Conservation (phyloP, 768 basidiomycete genomes). For the Lentinula edodes region DNA sequence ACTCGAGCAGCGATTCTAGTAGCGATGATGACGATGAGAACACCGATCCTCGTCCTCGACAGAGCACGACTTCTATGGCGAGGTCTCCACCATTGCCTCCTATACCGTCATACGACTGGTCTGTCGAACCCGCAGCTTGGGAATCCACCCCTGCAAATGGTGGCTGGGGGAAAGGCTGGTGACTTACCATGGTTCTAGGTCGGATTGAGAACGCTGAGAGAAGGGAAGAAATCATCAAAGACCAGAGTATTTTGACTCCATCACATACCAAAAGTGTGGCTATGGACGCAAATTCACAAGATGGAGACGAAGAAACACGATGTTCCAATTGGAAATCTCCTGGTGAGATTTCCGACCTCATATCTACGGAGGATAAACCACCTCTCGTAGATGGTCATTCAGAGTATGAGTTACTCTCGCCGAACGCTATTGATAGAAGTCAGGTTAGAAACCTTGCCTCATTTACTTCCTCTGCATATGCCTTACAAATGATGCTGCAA, state of each 20-base stretch:
- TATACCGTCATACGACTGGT: background rate
- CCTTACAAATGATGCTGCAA: background rate
- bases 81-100: background rate
- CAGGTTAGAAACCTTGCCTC: background rate
- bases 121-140: background rate
- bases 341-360: background rate
- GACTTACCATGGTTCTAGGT: background rate
- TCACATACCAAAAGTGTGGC: background rate
- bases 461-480: background rate
- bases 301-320: background rate
- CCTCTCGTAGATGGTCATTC: background rate
- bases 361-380: background rate
- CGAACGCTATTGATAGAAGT: background rate
- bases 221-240: background rate
- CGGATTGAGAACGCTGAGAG: too few relatives aligned
- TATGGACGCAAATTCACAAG: background rate
- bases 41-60: background rate
- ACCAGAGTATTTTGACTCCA: background rate
- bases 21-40: conserved; percentile 8
- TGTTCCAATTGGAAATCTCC: background rate
- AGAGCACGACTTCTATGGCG: background rate
- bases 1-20: background rate
- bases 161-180: background rate
- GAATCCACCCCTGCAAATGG: background rate
- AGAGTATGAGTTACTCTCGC: background rate